Evolutionary conservation across 2,329 filamentous ascomycete species (phyloP).

Genomic region (Sporothrix pallida): DNA sequence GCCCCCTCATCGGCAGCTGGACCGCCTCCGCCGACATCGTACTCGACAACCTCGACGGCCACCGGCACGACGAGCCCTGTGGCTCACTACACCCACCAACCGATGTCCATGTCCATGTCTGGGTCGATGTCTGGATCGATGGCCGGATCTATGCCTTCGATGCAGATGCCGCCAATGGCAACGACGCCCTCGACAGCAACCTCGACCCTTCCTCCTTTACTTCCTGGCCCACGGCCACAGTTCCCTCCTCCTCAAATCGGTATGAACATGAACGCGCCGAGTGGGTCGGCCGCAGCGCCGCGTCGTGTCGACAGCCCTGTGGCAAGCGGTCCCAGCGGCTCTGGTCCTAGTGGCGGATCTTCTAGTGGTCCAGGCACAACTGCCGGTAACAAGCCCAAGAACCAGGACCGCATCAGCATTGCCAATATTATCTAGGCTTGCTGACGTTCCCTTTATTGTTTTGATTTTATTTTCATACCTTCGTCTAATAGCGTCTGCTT

Average conservation of each 20-base stretch:
- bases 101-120: neutral
- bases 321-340: neutral
- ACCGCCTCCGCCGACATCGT: slow-evolving; percentile 13
- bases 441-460: neutral
- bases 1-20: slow-evolving; percentile 37
- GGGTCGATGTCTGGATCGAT: neutral
- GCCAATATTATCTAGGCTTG: slow-evolving; percentile 49
- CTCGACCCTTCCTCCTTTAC: neutral
- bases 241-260: neutral
- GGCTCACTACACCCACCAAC: slow-evolving; percentile 33
- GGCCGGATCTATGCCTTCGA: slow-evolving; percentile 37
- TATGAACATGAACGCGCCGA: neutral
- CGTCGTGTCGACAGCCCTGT: slow-evolving; percentile 39
- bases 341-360: neutral
- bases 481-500: neutral
- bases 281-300: slow-evolving; percentile 1
- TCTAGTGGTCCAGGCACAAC: slow-evolving; percentile 25
- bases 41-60: slow-evolving; percentile 23
- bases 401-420: slow-evolving; percentile 54
- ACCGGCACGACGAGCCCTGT: slow-evolving; percentile 27
- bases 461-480: neutral
- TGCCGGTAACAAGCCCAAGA: slow-evolving; percentile 44
- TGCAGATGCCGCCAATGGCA: slow-evolving; percentile 38
- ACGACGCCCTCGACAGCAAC: neutral
- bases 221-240: neutral